These are phyloP conservation scores for Sphenostylis stenocarpa DNA, from an alignment of 306 rosid species.

Conservation along the genomic window DNA sequence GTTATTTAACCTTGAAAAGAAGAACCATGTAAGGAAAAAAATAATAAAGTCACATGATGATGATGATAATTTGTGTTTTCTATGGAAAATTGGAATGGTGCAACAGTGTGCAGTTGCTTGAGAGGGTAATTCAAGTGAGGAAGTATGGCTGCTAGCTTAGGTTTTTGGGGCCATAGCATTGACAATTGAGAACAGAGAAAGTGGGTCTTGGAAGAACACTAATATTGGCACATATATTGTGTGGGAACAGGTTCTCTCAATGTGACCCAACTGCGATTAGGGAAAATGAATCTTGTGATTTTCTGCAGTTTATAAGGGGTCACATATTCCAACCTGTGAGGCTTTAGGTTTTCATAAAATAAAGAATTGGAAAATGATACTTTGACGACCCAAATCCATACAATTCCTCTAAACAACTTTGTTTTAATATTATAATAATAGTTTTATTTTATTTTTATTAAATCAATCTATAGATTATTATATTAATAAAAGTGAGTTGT, in stretches of 20 bases:
- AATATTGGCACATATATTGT: neutral
- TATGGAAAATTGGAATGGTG: constrained; percentile 17
- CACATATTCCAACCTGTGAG: constrained; percentile 24
- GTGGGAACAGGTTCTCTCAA: constrained; percentile 27
- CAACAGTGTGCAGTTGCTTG: neutral
- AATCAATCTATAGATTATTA: too few relatives aligned
- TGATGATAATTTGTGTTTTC: neutral
- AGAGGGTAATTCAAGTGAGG: constrained; percentile 35
- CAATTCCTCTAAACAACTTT: too few relatives aligned
- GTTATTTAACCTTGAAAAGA: neutral
- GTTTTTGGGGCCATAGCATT: neutral
- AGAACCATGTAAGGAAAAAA: neutral
- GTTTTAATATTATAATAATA: too few relatives aligned
- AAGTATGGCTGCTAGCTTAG: constrained; percentile 10
- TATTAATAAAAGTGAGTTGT: too few relatives aligned
- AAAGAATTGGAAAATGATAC: too few relatives aligned
- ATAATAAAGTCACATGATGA: neutral
- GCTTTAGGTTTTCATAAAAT: constrained; percentile 7
- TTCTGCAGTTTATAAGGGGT: constrained; percentile 21
- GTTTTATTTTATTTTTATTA: too few relatives aligned
- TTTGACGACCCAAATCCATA: too few relatives aligned
- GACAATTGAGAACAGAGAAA: neutral
- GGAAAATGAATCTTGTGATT: constrained; percentile 32
- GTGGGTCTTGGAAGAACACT: too few relatives aligned
- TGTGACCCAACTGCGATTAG: constrained; percentile 19